Evolutionary conservation across 768 basidiomycete genomes (phyloP).

Genomic region (Serendipita vermifera): DNA sequence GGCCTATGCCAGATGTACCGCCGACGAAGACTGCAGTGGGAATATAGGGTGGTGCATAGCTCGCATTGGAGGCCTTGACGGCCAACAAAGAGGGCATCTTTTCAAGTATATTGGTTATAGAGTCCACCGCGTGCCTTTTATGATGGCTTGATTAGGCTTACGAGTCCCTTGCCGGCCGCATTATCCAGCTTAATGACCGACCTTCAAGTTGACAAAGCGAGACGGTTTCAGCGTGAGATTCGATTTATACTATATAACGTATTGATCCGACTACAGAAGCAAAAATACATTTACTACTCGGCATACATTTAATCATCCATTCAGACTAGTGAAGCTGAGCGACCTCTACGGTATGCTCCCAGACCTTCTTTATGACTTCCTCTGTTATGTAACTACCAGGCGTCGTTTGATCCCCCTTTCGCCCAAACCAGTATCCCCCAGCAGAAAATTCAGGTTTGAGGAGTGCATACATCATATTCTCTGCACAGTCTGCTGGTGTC

Average conservation of each 20-base stretch:
- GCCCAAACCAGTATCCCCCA: background rate
- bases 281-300: no score
- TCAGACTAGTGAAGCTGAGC: background rate
- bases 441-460: background rate
- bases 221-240: no score
- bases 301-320: no score
- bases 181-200: no score
- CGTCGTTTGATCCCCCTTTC: background rate
- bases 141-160: no score
- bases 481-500: background rate
- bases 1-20: conserved; percentile 27
- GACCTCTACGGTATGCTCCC: background rate
- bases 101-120: background rate
- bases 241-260: no score
- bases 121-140: background rate
- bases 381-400: background rate
- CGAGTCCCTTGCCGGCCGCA: no score
- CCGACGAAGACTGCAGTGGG: conserved; percentile 26
- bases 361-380: background rate
- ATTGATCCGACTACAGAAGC: no score
- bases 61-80: conserved; percentile 25
- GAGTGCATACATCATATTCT: background rate
- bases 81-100: conserved; percentile 26
- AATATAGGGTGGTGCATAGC: conserved; percentile 14
- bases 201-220: no score